phyloP scores from a whole-genome alignment of 2,329 filamentous ascomycete species.

The Alternaria sp. region DNA sequence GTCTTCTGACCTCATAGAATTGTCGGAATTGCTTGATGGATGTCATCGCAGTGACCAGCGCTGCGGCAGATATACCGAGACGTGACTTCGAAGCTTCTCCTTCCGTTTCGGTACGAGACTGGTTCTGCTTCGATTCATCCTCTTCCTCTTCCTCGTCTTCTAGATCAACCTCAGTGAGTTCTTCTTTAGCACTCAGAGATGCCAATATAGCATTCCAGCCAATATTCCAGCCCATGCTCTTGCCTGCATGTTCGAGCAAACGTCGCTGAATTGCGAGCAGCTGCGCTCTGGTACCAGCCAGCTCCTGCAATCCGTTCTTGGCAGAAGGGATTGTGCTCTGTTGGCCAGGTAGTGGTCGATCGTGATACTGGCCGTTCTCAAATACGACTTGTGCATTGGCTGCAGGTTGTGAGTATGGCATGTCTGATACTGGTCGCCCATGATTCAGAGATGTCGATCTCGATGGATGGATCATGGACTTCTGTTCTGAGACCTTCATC shows the following conservation, averaged over 20 bases:
- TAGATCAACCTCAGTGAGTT: slow-evolving; percentile 49
- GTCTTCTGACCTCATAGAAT: slow-evolving; percentile 46
- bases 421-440: slow-evolving; percentile 39
- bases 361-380: slow-evolving; percentile 48
- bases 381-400: slow-evolving; percentile 44
- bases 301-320: slow-evolving; percentile 73
- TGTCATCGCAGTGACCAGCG: slow-evolving; percentile 41
- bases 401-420: slow-evolving; percentile 40
- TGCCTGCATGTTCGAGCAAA: slow-evolving; percentile 76
- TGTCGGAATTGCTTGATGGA: slow-evolving; percentile 49
- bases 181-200: slow-evolving; percentile 28
- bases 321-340: slow-evolving; percentile 27
- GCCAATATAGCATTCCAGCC: slow-evolving; percentile 67
- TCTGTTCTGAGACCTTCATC: slow-evolving; percentile 68
- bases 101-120: background rate
- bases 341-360: slow-evolving; percentile 32
- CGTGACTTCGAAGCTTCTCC: slow-evolving; percentile 16
- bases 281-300: slow-evolving; percentile 83
- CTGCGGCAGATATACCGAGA: slow-evolving; percentile 37
- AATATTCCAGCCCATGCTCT: slow-evolving; percentile 74
- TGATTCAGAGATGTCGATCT: slow-evolving; percentile 66
- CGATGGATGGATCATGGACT: slow-evolving; percentile 73
- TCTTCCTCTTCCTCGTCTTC: slow-evolving; percentile 30
- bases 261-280: slow-evolving; percentile 81
- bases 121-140: slow-evolving; percentile 7